These are phyloP conservation scores for Aspergillus sclerotiicarbonarius DNA, from an alignment of 495 filamentous ascomycete genomes.

Conservation along the genomic window DNA sequence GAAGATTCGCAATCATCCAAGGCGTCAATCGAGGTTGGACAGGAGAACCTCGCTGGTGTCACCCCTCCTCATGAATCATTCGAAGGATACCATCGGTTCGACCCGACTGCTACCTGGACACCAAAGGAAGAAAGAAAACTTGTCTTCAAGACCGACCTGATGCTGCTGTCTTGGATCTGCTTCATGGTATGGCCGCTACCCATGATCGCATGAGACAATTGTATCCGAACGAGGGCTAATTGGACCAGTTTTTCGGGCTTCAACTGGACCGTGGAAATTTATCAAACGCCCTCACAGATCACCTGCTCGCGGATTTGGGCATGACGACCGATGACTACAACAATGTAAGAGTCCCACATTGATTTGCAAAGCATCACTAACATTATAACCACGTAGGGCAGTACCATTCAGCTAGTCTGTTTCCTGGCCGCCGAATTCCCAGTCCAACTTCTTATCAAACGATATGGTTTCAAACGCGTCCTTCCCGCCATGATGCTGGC, in stretches of 20 bases:
- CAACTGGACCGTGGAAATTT: constrained; percentile 58
- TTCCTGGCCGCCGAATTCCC: constrained; percentile 38
- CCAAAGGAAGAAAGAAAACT: constrained; percentile 49
- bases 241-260: constrained; percentile 48
- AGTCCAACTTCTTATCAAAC: constrained; percentile 34
- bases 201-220: constrained; percentile 27
- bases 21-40: constrained; percentile 14
- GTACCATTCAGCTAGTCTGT: constrained; percentile 31
- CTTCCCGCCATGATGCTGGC: constrained; percentile 39
- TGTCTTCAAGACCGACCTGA: constrained; percentile 49
- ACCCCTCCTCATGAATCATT: constrained; percentile 31
- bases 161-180: constrained; percentile 48
- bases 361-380: constrained; percentile 16
- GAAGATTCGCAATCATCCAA: constrained; percentile 16
- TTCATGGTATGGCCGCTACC: constrained; percentile 21
- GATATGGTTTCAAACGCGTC: constrained; percentile 23
- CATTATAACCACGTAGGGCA: constrained; percentile 19
- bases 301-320: constrained; percentile 51
- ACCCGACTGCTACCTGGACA: constrained; percentile 51
- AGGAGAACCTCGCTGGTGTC: constrained; percentile 24
- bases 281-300: constrained; percentile 51
- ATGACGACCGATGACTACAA: constrained; percentile 49
- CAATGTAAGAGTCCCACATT: constrained; percentile 43
- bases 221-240: constrained; percentile 1
- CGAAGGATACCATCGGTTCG: constrained; percentile 51